Percentiles rank a stretch among this genome's conserved stretches.
Conservation (phyloP, 2,329 filamentous ascomycete genomes). For the Orbilia brochopaga region DNA sequence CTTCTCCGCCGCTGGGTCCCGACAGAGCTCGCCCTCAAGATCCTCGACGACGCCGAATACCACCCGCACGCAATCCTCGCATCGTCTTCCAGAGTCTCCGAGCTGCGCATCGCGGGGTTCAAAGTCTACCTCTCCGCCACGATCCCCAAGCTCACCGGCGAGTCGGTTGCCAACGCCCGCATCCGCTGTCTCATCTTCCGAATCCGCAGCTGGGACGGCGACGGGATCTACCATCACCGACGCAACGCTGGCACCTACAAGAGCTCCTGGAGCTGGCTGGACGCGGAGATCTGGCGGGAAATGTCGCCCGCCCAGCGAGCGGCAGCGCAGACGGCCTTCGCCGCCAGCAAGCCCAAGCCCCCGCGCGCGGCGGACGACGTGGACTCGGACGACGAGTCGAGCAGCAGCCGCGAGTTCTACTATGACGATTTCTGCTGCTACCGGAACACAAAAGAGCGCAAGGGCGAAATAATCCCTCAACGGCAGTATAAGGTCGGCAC, state of each 20-base stretch:
- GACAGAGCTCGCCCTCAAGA: slow-evolving; percentile 13
- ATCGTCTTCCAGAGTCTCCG: not conserved
- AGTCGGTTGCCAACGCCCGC: not conserved
- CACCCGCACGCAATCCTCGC: slow-evolving; percentile 12
- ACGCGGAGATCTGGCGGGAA: slow-evolving; percentile 25
- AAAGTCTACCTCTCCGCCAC: slow-evolving; percentile 15
- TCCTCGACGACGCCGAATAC: slow-evolving; percentile 22
- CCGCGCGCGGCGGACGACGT: slow-evolving; percentile 83
- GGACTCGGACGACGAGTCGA: slow-evolving; percentile 72
- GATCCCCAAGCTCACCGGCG: slow-evolving; percentile 10
- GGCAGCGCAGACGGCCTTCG: slow-evolving; percentile 54
- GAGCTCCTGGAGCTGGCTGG: slow-evolving; percentile 20
- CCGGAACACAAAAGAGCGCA: not conserved
- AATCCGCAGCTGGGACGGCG: slow-evolving; percentile 17
- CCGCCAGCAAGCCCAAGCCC: slow-evolving; percentile 78
- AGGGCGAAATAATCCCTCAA: not conserved
- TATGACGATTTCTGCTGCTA: no score
- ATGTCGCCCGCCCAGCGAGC: not conserved
- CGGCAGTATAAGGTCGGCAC: slow-evolving; percentile 12
- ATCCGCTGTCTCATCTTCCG: slow-evolving; percentile 9
- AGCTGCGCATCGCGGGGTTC: slow-evolving; percentile 4
- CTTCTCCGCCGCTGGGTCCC: slow-evolving; percentile 20
- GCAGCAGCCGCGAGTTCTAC: slow-evolving; percentile 56
- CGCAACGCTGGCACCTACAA: slow-evolving; percentile 13
- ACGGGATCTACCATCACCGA: not conserved